Evolutionary conservation across 805 yeast species (phyloP), one percentile per base, ranked within the genome.

Genomic region (Yamadazyma olivae): DNA sequence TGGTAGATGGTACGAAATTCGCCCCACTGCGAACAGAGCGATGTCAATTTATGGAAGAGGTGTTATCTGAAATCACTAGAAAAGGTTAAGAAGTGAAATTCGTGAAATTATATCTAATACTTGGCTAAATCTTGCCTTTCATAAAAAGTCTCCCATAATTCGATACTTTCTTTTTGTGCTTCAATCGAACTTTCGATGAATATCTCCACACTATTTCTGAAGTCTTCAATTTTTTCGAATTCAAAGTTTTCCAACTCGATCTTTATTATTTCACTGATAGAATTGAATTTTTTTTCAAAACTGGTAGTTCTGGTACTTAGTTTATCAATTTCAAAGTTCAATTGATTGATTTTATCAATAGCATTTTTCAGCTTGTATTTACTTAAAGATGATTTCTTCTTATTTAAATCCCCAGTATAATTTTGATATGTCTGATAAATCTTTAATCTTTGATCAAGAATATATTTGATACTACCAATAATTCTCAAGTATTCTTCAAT

Each of bases 181-280:
- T 93, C 99, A 36, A 90, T 84, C 17, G 93, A 76, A 35, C 93
- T 79, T 58, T 93, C 98, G 54, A 95, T 74, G 51, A 81, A 90
- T 9, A 91, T 82, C 59, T 93, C 99, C 35, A 91, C 85, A 43
- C 89, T 77, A 51, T 85, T 85, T 54, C 96, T 76, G 60, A 91
- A 88, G 50, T 90, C 98, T 25, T 75, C 79, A 23, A 87, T 74
- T 49, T 81, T 84, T 39, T 83, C 91, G 29, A 68, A 64, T 53
- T 88, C 95, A 54, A 90, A 87, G 23, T 59, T 66, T 13, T 66
- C 71, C 18, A 91, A 60, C 49, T 93, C 96, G 27, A 58, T 56
- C 53, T 77, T 83, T 36, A 91, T 85, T 3, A 74, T 76, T 13
- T 69, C 73, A 34, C 83, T 79, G 24, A 88, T 74, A 14, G 67